Evolutionary conservation across 306 rosid genomes (phyloP), one percentile per base, ranked within the genome.

Genomic region (Sphenostylis stenocarpa): DNA sequence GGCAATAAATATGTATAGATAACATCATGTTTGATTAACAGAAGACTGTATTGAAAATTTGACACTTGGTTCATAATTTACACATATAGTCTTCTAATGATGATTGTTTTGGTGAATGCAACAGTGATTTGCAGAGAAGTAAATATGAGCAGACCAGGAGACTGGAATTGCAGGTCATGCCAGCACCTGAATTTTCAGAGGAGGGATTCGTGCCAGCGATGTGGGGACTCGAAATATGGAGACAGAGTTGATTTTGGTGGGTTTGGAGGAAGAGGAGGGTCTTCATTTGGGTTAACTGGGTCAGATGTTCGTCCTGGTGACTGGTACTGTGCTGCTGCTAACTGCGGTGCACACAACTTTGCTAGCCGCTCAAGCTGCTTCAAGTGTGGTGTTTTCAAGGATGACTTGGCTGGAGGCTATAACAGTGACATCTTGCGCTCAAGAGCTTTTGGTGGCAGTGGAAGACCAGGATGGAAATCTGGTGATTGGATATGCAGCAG

Each of bases 401-500:
- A 95, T 73, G 97, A 92, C 65, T 80, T 77, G 29, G 55, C 83
- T 21, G 84, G 82, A 26, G 85, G 84, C 61, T 82, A 61, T 6
- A 86, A 73, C 85, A 76, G 20, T 55, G 90, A 90, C 58, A 75
- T 81, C 64, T 68, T 85, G 5, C 89, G 93, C 75, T 85, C 94
- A 3, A 76, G 93, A 63, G 82, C 86, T 11, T 83, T 82, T 3
- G 81, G 80, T 38, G 80, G 80, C 1, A 73, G 77, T 16, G 81
- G 83, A 9, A 82, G 93, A 75, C 96, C 97, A 28, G 96, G 93
- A 28, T 92, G 99, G 99, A 95, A 92, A 74, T 95, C 99, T 20
- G 99, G 99, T 12, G 99, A 95, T 24, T 95, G 99, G 99, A 92
- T 95, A 79, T 95, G 99, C 73, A 87, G n/a, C 86, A 89, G 97